Base-by-base conservation (phyloP, 2,329 filamentous ascomycete species). In the Arthrobotrys sphaeroides region DNA sequence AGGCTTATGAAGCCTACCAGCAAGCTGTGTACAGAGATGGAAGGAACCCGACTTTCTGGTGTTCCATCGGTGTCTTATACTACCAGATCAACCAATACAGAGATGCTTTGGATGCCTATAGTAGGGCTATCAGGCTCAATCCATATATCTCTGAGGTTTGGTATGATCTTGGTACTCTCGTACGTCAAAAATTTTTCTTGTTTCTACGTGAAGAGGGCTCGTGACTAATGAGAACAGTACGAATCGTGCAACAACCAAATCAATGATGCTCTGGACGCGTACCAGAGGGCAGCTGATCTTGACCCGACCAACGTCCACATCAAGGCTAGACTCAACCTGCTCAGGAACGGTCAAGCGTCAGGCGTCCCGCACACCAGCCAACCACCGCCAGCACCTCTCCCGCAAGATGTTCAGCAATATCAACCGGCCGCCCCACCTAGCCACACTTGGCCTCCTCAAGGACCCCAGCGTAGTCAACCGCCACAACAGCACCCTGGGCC, bases 31-130 rank as follows among this genome's bases (percentile, higher is more conserved):
- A 99, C 82, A 93, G 95, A 69, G 95, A 99, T 82, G 95, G 95
- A 33, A 91, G 95, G 79, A 98, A 98, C 82, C 95, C 95, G 16
- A 98, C 95, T 1, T 99, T 98, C 85, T 99, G 95, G 95, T 98
- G 95, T 85, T 98, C 94, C 7, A 99, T 99, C 81, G 95, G 95
- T 82, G 95, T 99, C 13, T 87, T 99, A 73, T 99, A 99, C 83
- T 99, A 98, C 84, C 95, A 98, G 84, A 99, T 99, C 85, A 99
- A 98, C 84, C 95, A 99, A 84, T 99, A 99, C 84, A 90, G 95
- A 73, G 95, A 99, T 85, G 95, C 95, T 2, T 88, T 99, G 62
- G 95, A 99, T 84, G 95, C 95, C 40, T 99, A 98, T 84, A 97
- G 94, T 77, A 91, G 95, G 75, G 95, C 95, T 51, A 99, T 98